These are phyloP conservation scores for Euphrasia arctica DNA, from an alignment of 305 asterid species.

Conservation along the genomic window DNA sequence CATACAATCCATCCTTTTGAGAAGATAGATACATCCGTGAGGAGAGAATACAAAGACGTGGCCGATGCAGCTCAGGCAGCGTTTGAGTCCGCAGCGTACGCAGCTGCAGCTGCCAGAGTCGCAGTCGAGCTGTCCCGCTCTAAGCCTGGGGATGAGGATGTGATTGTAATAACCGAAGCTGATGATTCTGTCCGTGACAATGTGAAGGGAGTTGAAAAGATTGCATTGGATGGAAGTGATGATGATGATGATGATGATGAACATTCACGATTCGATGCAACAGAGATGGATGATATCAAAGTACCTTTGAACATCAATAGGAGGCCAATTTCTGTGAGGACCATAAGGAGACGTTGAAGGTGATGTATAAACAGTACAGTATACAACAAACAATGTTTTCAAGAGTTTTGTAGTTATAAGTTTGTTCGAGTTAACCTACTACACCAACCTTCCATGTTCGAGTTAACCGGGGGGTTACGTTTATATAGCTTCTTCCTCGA, in stretches of 20 bases:
- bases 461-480: too few relatives aligned
- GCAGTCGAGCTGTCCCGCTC: conserved; percentile 75
- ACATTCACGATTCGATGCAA: neutral
- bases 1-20: conserved; percentile 21
- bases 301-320: neutral
- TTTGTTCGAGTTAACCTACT: too few relatives aligned
- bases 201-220: neutral
- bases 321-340: neutral
- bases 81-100: conserved; percentile 82
- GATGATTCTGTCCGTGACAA: neutral
- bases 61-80: conserved; percentile 96
- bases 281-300: neutral
- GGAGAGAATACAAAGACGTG: conserved; percentile 61
- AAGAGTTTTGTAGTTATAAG: neutral
- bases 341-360: neutral
- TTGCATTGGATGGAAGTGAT: neutral
- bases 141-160: conserved; percentile 18
- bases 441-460: neutral
- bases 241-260: neutral
- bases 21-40: conserved; percentile 18
- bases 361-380: neutral
- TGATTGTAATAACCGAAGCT: neutral
- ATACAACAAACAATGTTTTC: too few relatives aligned
- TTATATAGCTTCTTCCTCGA: neutral
- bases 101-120: conserved; percentile 87